phyloP scores from a whole-genome alignment of 441 rosid genomes.

The Capsella rubella region DNA sequence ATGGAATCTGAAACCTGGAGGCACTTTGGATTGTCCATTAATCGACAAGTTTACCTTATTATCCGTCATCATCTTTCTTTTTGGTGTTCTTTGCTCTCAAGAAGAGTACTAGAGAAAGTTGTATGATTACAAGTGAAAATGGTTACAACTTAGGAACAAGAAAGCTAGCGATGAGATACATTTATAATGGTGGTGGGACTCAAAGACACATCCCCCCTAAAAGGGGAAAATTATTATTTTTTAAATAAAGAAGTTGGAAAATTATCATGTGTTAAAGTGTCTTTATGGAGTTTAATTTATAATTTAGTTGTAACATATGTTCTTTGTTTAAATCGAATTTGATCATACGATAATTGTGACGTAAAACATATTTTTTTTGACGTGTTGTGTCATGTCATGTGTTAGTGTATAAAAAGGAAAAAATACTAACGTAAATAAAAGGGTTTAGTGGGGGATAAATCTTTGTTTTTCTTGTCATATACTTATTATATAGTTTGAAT shows the following conservation, averaged over 20 bases:
- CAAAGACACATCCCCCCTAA: slow-evolving; percentile 16
- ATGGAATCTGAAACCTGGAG: slow-evolving; percentile 89
- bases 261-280: slow-evolving; percentile 33
- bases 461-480: slow-evolving; percentile 12
- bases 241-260: slow-evolving; percentile 23
- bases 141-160: slow-evolving; percentile 34
- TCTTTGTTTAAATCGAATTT: slow-evolving; percentile 20
- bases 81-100: not conserved
- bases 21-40: slow-evolving; percentile 94
- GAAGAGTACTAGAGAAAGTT: slow-evolving; percentile 18
- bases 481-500: slow-evolving; percentile 30
- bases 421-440: slow-evolving; percentile 5
- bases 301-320: not conserved
- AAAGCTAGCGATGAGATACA: slow-evolving; percentile 17
- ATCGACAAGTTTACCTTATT: slow-evolving; percentile 78
- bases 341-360: slow-evolving; percentile 27
- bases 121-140: slow-evolving; percentile 24
- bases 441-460: slow-evolving; percentile 7
- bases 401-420: not conserved
- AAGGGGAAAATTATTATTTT: slow-evolving; percentile 17
- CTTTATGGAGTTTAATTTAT: slow-evolving; percentile 18
- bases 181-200: slow-evolving; percentile 47
- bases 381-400: slow-evolving; percentile 23
- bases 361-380: slow-evolving; percentile 32
- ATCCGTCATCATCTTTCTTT: slow-evolving; percentile 46